A percentile compares a stretch with the other conserved stretches of the same genome.
These are phyloP conservation scores for Fusarium tanahbumbuense DNA, from an alignment of 2,329 filamentous ascomycete species.

Conservation along the genomic window DNA sequence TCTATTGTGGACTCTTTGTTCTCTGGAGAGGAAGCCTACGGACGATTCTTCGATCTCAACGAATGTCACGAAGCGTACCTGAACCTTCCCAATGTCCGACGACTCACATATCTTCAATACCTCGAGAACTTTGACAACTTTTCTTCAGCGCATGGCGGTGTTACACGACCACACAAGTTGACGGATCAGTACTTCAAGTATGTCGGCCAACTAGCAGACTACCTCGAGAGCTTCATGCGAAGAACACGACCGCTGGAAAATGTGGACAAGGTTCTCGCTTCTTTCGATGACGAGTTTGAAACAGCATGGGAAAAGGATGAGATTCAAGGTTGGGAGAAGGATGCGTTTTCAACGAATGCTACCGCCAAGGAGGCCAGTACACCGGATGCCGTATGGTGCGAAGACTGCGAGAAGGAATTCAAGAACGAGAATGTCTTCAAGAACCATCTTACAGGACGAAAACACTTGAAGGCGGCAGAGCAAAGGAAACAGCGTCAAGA, in stretches of 20 bases:
- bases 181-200: conserved; percentile 95
- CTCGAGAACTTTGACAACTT: conserved; percentile 93
- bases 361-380: conserved; percentile 48
- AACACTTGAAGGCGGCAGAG: conserved; percentile 87
- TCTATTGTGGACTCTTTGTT: conserved; percentile 90
- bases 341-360: conserved; percentile 56
- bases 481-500: conserved; percentile 65
- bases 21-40: conserved; percentile 93
- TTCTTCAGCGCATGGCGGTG: conserved; percentile 74
- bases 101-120: conserved; percentile 91
- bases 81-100: conserved; percentile 87
- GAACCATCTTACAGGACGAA: conserved; percentile 87
- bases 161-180: conserved; percentile 86
- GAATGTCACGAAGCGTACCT: conserved; percentile 87
- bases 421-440: conserved; percentile 96
- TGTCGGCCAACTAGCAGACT: conserved; percentile 80
- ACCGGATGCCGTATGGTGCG: conserved; percentile 83
- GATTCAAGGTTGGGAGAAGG: conserved; percentile 80
- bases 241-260: conserved; percentile 88
- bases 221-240: conserved; percentile 89
- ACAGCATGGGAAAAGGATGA: conserved; percentile 83
- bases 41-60: conserved; percentile 91
- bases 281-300: conserved; percentile 87
- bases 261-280: conserved; percentile 78
- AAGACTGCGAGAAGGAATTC: conserved; percentile 93